Evolutionary conservation across 2,329 filamentous ascomycete genomes (phyloP).

Genomic region (Fusarium neocosmosporiellum): DNA sequence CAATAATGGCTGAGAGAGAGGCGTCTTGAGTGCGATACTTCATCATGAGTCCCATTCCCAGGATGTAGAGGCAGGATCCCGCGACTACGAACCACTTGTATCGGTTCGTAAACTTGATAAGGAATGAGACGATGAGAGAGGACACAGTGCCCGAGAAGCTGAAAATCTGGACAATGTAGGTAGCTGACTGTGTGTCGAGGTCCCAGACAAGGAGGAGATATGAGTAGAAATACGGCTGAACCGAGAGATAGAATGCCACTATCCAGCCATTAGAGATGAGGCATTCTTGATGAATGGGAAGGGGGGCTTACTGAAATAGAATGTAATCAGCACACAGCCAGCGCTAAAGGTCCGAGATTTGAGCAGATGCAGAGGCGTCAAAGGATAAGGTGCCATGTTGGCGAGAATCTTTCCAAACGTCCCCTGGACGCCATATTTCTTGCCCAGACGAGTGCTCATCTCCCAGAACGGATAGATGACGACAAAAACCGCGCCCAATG

Average conservation of each 20-base stretch:
- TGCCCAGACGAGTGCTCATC: constrained; percentile 57
- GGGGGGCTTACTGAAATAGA: constrained; percentile 51
- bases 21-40: constrained; percentile 61
- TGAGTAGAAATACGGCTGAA: constrained; percentile 49
- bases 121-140: constrained; percentile 45
- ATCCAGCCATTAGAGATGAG: background rate
- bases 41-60: constrained; percentile 65
- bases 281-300: fast-evolving
- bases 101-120: constrained; percentile 47
- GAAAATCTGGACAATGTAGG: constrained; percentile 10
- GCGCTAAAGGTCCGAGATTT: constrained; percentile 58
- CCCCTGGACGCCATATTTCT: constrained; percentile 44
- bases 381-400: constrained; percentile 47
- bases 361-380: constrained; percentile 45
- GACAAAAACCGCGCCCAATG: constrained; percentile 61
- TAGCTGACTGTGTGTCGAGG: constrained; percentile 41
- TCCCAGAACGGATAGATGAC: constrained; percentile 66
- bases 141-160: constrained; percentile 37
- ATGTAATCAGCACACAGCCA: constrained; percentile 29
- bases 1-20: constrained; percentile 51
- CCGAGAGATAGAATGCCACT: constrained; percentile 47
- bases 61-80: constrained; percentile 50
- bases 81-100: constrained; percentile 47
- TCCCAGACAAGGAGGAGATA: constrained; percentile 48
- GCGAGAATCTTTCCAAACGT: constrained; percentile 55